Evolutionary conservation across 2,329 filamentous ascomycete genomes (phyloP), one percentile per base, ranked within the genome.

Genomic region (Talaromyces marneffei): DNA sequence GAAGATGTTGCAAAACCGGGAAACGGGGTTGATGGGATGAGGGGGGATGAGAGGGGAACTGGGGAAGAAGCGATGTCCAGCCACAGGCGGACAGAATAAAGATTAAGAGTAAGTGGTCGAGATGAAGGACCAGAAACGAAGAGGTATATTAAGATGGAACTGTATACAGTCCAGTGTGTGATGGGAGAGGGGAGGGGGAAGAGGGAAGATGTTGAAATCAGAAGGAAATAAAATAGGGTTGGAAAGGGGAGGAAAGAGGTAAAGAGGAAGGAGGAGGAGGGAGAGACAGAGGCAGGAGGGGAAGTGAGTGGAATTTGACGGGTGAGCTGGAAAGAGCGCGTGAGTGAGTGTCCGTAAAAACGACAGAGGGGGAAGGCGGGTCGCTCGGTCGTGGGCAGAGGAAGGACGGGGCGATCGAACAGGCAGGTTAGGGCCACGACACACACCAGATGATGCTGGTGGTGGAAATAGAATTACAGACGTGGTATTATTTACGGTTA

Each of bases 21-120:
- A 63, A 40, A 56, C 62, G 59, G 62, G 56, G 42, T 25, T 39
- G 40, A 50, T 40, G 42, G 52, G 57, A 58, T 66, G 68, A 67
- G 65, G 31, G 20, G 35, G 61, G 57, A 60, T 33, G 48, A 33
- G 48, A 52, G 48, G 48, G 48, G 48, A 52, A 50, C 27, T 3
- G 46, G 61, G 61, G 59, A 66, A 63, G 63, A 68, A 67, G 66
- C 64, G 64, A 65, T 68, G 70, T 75, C 74, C 74, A 76, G 74
- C 74, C 75, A 74, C 74, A 71, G 74, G 72, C 71, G 70, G 72
- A 74, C 67, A 53, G 48, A 59, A 53, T 12, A 61, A 62, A 58
- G 62, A 59, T 58, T 33, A 60, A 61, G 63, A 60, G 25, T 59
- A 50, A 10, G 35, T 52, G 56, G 33, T 60, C 64, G 64, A 64